Evolutionary conservation across 1,284 basidiomycete species (phyloP), one percentile per base, ranked within the genome.

Genomic region (Apiotrichum gracile): DNA sequence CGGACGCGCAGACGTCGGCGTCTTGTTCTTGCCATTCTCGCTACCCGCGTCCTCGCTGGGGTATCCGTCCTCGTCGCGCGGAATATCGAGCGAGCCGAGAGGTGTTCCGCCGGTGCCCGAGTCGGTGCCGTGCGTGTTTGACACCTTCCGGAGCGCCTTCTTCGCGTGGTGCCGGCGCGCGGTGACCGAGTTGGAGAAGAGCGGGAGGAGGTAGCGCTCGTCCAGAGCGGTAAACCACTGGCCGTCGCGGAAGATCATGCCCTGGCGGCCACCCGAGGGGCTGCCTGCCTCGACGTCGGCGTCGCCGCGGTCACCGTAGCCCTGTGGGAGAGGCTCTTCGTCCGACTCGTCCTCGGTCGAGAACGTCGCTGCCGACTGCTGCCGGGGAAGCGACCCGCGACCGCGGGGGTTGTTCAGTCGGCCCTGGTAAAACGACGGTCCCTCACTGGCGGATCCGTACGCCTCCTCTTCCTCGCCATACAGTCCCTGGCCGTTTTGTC

Each of bases 221-320:
- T 98, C 94, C 42, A 98, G 78, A 29, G 86, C 81, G 62, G 92
- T 92, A 83, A 98, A 98, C 93, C 94, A 97, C 73, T 92, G 89
- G 7, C 81, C 81, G 57, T 82, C 80, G 19, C 78, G 70, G 75
- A 78, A 79, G 14, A 79, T 73, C 68, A 73, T 76, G 26, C 72
- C 70, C 27, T 61, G 64, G 51, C 65, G 54, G 4, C 54, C 49
- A 31, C 27, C 29, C n/a, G n/a, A n/a, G n/a, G n/a, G n/a, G n/a
- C 47, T 54, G 3, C 55, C 49, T 5, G 45, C 61, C 34, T 49
- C 52, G 7, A 56, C 59, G 4, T 52, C 57, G 16, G 44, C 48
- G 16, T 84, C 83, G 40, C 86, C 85, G 52, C 84, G 83, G 7
- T 58, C 57, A 10, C 59, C 60, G 44, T 65, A 57, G 33, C 55